These are phyloP conservation scores for Calonectria pteridis DNA, from an alignment of 2,329 filamentous ascomycete genomes.

Conservation along the genomic window DNA sequence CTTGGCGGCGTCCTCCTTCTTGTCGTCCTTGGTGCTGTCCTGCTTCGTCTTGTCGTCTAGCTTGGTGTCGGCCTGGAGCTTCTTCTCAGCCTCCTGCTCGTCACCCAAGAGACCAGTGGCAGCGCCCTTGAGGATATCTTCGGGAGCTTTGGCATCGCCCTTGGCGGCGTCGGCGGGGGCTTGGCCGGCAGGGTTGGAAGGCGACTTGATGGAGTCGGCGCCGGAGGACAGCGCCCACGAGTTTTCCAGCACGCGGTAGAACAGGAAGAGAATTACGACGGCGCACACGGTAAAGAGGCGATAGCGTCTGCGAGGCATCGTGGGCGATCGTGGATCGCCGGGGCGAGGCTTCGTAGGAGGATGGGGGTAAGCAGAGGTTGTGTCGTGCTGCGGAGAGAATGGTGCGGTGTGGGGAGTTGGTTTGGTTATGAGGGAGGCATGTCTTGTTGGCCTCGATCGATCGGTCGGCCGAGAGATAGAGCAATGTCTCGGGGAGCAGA, in stretches of 20 bases:
- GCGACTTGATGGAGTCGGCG: constrained; percentile 25
- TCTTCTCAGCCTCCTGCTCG: constrained; percentile 21
- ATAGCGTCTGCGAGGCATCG: constrained; percentile 71
- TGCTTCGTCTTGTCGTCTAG: constrained; percentile 18
- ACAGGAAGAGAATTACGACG: constrained; percentile 65
- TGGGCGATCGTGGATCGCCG: constrained; percentile 39
- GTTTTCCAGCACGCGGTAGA: constrained; percentile 63
- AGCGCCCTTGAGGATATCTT: constrained; percentile 22
- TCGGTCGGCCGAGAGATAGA: background rate
- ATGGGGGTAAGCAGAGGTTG: background rate
- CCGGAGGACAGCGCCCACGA: constrained; percentile 49
- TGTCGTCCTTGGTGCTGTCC: constrained; percentile 5
- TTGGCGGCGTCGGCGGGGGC: constrained; percentile 26
- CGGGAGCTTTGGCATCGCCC: constrained; percentile 21
- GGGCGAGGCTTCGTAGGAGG: constrained; percentile 38
- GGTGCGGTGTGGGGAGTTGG: background rate
- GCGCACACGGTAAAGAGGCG: constrained; percentile 70
- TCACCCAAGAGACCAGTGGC: constrained; percentile 19
- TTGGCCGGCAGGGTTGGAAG: constrained; percentile 24
- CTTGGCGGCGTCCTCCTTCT: constrained; percentile 18
- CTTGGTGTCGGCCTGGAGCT: constrained; percentile 18
- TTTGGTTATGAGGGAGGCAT: constrained; percentile 18
- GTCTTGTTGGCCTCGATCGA: constrained; percentile 8
- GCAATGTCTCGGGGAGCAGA: background rate
- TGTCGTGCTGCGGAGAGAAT: background rate